phyloP scores from a whole-genome alignment of 208 protist species.

The Tritrichomonas musculus region DNA sequence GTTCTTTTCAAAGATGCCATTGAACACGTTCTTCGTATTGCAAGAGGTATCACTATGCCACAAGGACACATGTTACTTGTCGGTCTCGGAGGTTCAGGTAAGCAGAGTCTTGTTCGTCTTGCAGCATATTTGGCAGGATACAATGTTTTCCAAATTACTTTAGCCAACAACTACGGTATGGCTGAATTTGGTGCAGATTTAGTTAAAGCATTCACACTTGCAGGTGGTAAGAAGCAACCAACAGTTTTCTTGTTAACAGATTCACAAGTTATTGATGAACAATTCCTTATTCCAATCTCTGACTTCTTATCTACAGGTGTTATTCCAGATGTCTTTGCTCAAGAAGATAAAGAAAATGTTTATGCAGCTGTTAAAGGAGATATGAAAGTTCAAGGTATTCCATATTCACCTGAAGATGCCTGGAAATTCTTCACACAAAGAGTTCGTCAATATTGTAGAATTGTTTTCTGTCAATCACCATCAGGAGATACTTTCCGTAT shows the following conservation, averaged over 20 bases:
- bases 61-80: conserved; percentile 85
- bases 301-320: conserved; percentile 63
- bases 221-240: conserved; percentile 72
- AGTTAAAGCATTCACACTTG: conserved; percentile 80
- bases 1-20: conserved; percentile 93
- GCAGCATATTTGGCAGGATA: conserved; percentile 85
- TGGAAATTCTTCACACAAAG: conserved; percentile 84
- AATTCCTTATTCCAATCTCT: conserved; percentile 81
- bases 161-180: conserved; percentile 87
- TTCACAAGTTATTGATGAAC: conserved; percentile 83
- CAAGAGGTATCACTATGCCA: conserved; percentile 83
- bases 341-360: conserved; percentile 62
- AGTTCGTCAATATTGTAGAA: conserved; percentile 84
- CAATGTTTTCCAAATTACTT: conserved; percentile 91
- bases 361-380: conserved; percentile 55
- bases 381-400: conserved; percentile 56
- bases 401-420: conserved; percentile 54
- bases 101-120: conserved; percentile 70
- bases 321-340: conserved; percentile 57
- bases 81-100: conserved; percentile 65
- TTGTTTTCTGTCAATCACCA: conserved; percentile 91
- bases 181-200: conserved; percentile 85
- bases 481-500: conserved; percentile 87
- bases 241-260: conserved; percentile 89
- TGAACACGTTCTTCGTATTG: conserved; percentile 87